Evolutionary conservation across 805 yeast species (phyloP).

Genomic region (Yarrowia hollandica): DNA sequence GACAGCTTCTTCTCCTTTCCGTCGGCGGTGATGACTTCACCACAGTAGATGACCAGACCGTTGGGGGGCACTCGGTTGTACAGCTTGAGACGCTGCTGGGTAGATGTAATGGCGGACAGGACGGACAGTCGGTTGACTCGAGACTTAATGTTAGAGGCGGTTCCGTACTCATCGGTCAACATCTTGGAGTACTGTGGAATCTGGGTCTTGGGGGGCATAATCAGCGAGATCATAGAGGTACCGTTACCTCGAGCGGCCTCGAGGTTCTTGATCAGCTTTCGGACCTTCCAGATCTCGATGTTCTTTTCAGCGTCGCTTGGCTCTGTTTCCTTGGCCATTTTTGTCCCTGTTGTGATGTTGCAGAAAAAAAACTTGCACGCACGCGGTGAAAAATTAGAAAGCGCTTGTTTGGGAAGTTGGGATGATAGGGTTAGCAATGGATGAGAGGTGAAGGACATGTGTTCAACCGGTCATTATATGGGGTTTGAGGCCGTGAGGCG

Average conservation of each 20-base stretch:
- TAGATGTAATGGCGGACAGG: constrained; percentile 93
- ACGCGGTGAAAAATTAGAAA: constrained; percentile 20
- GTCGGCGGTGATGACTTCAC: constrained; percentile 95
- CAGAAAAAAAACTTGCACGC: constrained; percentile 26
- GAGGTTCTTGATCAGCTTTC: constrained; percentile 83
- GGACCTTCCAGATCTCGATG: constrained; percentile 98
- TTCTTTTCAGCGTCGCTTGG: constrained; percentile 80
- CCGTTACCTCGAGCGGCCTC: constrained; percentile 97
- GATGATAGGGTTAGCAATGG: constrained; percentile 27
- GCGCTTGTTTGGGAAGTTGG: constrained; percentile 25
- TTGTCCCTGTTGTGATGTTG: constrained; percentile 7
- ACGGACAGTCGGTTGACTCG: constrained; percentile 96
- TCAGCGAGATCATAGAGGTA: constrained; percentile 96
- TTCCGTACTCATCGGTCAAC: constrained; percentile 98
- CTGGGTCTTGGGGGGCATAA: constrained; percentile 95
- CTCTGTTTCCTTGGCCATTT: constrained; percentile 31
- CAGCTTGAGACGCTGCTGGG: constrained; percentile 92
- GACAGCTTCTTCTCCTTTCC: constrained; percentile 97
- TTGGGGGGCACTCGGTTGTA: constrained; percentile 89
- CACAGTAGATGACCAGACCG: constrained; percentile 96
- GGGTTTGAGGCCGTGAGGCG: neutral
- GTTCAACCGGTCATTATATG: no score
- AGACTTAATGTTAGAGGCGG: constrained; percentile 96
- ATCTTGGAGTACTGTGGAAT: constrained; percentile 82
- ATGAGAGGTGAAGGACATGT: no score